A percentile compares a stretch with the other conserved stretches of the same genome.
Evolutionary conservation across 495 filamentous ascomycete species (phyloP).

Genomic region (Neurospora sp.): DNA sequence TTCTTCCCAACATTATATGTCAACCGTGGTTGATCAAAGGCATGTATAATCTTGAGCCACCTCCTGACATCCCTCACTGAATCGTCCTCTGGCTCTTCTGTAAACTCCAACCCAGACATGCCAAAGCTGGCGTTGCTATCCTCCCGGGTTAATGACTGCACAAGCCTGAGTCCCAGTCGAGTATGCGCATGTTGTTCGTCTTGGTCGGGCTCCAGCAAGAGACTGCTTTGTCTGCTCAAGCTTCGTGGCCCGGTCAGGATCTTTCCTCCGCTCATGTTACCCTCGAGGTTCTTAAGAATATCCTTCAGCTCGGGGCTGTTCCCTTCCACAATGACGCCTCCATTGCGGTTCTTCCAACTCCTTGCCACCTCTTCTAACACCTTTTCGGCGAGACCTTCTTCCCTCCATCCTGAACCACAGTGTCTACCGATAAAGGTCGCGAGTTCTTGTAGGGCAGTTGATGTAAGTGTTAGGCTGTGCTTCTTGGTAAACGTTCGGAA

Average conservation of each 20-base stretch:
- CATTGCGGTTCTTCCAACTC: constrained; percentile 75
- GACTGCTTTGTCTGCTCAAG: constrained; percentile 51
- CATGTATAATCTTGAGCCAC: constrained; percentile 69
- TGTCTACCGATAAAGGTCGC: constrained; percentile 84
- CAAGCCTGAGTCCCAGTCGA: constrained; percentile 34
- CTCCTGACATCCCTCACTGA: constrained; percentile 51
- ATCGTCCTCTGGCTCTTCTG: constrained; percentile 53
- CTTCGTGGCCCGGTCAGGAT: constrained; percentile 37
- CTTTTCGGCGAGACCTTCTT: constrained; percentile 85
- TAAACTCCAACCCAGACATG: constrained; percentile 48
- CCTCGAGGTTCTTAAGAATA: constrained; percentile 73
- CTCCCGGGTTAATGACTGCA: constrained; percentile 30
- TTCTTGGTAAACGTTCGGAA: constrained; percentile 98
- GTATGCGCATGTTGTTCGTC: constrained; percentile 31
- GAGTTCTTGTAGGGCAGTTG: constrained; percentile 70
- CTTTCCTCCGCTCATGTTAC: constrained; percentile 72
- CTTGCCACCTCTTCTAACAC: constrained; percentile 86
- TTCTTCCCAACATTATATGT: constrained; percentile 81
- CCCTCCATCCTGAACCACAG: constrained; percentile 92
- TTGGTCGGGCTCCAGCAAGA: constrained; percentile 31
- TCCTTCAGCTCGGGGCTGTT: constrained; percentile 63
- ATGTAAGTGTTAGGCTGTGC: constrained; percentile 88
- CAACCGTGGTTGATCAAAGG: constrained; percentile 79
- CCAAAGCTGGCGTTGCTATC: constrained; percentile 57
- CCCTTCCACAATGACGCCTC: constrained; percentile 82